Evolutionary conservation across 164 flowering plant species (phyloP).

Genomic region (Brasenia schreberi): DNA sequence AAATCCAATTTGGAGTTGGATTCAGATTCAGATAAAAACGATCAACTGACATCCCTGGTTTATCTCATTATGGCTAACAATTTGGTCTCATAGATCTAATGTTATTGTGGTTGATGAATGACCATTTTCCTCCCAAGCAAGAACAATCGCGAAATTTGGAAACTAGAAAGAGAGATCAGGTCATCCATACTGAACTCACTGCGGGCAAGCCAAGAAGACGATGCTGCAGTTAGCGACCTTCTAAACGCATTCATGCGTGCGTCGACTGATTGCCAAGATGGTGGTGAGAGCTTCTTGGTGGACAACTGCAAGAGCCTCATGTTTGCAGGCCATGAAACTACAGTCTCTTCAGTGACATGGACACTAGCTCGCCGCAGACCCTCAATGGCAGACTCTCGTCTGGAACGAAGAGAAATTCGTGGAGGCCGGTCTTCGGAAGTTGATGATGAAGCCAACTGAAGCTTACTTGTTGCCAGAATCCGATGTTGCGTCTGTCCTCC

Average conservation of each 20-base stretch:
- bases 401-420: slow-evolving; percentile 11
- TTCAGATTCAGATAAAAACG: background rate
- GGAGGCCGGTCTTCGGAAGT: slow-evolving; percentile 6
- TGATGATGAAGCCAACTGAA: background rate
- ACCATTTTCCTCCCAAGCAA: slow-evolving; percentile 27
- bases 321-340: slow-evolving; percentile 41
- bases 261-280: too few species aligned
- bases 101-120: background rate
- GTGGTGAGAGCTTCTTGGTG: slow-evolving; percentile 28
- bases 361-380: slow-evolving; percentile 16
- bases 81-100: background rate
- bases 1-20: background rate
- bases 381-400: slow-evolving; percentile 21
- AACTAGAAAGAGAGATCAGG: slow-evolving; percentile 24
- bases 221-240: too few species aligned
- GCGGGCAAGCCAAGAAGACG: too few species aligned
- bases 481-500: too few species aligned
- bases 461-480: too few species aligned
- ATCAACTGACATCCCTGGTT: too few species aligned
- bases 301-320: slow-evolving; percentile 62
- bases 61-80: background rate
- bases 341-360: slow-evolving; percentile 19
- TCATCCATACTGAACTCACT: slow-evolving; percentile 16
- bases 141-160: slow-evolving; percentile 29
- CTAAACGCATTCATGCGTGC: too few species aligned